Percentiles rank a stretch among this genome's conserved stretches.
Conservation (phyloP, 176 grass and related monocot species). For the Zea luxurians region DNA sequence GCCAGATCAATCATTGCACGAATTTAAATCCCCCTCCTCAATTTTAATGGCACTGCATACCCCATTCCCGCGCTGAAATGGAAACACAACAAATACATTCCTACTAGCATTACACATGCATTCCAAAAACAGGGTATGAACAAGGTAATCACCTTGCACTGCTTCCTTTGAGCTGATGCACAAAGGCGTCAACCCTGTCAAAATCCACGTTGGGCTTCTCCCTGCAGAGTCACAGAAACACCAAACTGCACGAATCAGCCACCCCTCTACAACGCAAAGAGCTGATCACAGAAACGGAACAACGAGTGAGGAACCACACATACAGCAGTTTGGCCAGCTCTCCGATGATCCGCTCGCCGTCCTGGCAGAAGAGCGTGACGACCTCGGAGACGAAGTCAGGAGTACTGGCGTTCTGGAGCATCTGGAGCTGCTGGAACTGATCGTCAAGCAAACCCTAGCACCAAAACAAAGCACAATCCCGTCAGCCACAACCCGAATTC, state of each 20-base stretch:
- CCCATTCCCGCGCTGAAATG: background rate
- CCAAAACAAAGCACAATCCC: background rate
- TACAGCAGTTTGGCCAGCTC: slow-evolving; percentile 57
- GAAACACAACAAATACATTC: background rate
- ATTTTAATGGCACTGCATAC: background rate
- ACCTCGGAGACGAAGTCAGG: slow-evolving; percentile 60
- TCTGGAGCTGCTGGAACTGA: slow-evolving; percentile 65
- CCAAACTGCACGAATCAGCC: background rate
- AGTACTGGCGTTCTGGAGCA: slow-evolving; percentile 41
- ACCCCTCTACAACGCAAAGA: background rate
- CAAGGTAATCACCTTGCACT: slow-evolving; percentile 53
- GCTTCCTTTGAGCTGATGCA: slow-evolving; percentile 71
- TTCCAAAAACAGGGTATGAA: background rate
- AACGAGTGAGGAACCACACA: background rate
- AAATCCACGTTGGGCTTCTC: slow-evolving; percentile 55
- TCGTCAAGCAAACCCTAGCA: slow-evolving; percentile 71
- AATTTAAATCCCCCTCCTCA: background rate
- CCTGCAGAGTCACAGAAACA: slow-evolving; percentile 41
- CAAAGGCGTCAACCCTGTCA: slow-evolving; percentile 50
- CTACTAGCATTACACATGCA: slow-evolving; percentile 10
- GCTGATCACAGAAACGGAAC: background rate
- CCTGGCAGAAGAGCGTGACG: slow-evolving; percentile 65
- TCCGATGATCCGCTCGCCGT: slow-evolving; percentile 55
- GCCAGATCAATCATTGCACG: background rate
- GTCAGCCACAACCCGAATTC: slow-evolving; percentile 17